Base-by-base conservation (phyloP, 2,329 filamentous ascomycete genomes). In the Fusarium continuum region DNA sequence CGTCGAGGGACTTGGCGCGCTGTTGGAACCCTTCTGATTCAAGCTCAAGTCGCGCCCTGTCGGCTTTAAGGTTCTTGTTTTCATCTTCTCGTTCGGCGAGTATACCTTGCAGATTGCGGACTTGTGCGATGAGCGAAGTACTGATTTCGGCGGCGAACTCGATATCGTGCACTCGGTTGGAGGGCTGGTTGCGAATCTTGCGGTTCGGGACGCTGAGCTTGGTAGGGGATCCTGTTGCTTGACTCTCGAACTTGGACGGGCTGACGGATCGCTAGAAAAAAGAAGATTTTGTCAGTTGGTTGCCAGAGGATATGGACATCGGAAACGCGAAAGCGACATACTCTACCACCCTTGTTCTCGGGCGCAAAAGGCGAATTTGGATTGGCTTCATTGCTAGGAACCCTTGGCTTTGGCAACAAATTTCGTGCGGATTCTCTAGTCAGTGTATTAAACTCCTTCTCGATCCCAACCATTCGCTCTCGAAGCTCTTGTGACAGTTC, bases 81-180 rank as follows among this genome's bases (percentile, higher is more conserved):
- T 92, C 84, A 47, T 97, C 93, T 64, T 99, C 95, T 67, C 92
- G 91, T 77, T 98, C 93, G 0, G 89, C 85, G 10, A 99, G 83
- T 14, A 96, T 82, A 3, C 88, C 85, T 76, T 99, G 95, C 50
- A 99, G 79, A 73, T 95, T 93, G 61, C 95, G 90, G 45, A 99
- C 91, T 78, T 98, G 95, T n/a, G 91, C 88, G 46, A 99, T 89
- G 46, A 99, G 83, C 3, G 93, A 97, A 6, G 92, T 97, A 73
- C 93, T 97, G 71, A 99, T 97, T 74, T 99, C 94, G 45, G 95
- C 93, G n/a, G 94, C 95, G 73, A 99, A 96, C 70, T 97, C 93
- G 73, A 99, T 96, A 72, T 99, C 95, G 74, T 98, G 93, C 11
- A 96, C 89, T 46, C 93, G 88, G 73, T 89, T 95, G 9, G 90